A percentile compares a stretch with the other conserved stretches of the same genome.
Conservation (phyloP, 108 stramenopile genomes). For the Mediolabrus comicus region DNA sequence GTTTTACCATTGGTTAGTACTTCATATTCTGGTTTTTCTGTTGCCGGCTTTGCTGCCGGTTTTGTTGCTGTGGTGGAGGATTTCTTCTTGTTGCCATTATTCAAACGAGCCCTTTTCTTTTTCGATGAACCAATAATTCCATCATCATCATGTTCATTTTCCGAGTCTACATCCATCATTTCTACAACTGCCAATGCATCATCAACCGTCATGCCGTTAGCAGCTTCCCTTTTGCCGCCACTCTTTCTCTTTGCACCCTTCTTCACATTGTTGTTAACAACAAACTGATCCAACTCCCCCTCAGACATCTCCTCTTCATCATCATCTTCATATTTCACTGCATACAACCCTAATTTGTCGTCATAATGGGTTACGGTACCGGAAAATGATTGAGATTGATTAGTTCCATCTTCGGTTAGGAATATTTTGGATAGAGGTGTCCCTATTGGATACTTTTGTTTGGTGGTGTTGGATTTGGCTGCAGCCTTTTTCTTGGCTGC, state of each 20-base stretch:
- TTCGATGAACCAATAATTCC: too few species aligned
- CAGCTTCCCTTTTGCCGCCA: constrained; percentile 8
- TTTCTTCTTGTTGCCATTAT: background rate
- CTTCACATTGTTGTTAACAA: background rate
- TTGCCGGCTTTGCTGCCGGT: background rate
- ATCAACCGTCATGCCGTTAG: background rate
- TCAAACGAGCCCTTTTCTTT: too few species aligned
- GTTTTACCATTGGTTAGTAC: background rate
- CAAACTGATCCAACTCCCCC: background rate
- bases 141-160: too few species aligned
- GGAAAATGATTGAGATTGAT: background rate
- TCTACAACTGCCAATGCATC: background rate
- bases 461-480: background rate
- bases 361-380: constrained; percentile 3
- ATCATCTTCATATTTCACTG: constrained; percentile 15
- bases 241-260: background rate
- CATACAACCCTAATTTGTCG: background rate
- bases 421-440: background rate
- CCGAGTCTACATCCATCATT: background rate
- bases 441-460: background rate
- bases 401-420: background rate
- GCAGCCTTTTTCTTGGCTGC: too few species aligned
- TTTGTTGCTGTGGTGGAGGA: background rate
- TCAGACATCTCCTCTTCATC: constrained; percentile 19
- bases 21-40: background rate